These are phyloP conservation scores for Kappamyces sp. DNA, from an alignment of 192 early-diverging fungal genomes.

Conservation along the genomic window DNA sequence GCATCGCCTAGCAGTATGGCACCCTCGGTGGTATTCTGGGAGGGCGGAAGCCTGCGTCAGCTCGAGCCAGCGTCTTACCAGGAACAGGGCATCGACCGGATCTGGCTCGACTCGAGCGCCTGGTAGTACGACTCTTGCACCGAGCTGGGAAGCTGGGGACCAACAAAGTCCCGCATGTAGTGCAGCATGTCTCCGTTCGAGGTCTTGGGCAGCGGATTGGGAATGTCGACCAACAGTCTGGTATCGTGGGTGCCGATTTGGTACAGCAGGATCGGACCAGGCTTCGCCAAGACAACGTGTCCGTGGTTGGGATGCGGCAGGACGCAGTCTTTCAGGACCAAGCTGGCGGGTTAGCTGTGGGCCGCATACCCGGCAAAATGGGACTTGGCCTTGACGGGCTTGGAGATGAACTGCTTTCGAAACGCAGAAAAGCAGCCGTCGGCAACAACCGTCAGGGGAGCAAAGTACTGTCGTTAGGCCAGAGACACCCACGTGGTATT, in stretches of 20 bases:
- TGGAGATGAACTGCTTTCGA: conserved; percentile 62
- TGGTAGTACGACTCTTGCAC: conserved; percentile 52
- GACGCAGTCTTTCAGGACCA: conserved; percentile 61
- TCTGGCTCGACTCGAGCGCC: conserved; percentile 63
- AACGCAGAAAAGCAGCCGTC: conserved; percentile 97
- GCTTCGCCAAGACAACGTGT: conserved; percentile 82
- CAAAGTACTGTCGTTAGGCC: conserved; percentile 38
- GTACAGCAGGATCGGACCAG: conserved; percentile 74
- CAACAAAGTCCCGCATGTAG: conserved; percentile 59
- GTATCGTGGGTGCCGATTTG: conserved; percentile 78
- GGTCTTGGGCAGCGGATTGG: conserved; percentile 74
- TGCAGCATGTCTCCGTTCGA: conserved; percentile 51
- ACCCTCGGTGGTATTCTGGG: conserved; percentile 63
- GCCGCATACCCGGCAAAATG: conserved; percentile 68
- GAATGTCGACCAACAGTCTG: conserved; percentile 85
- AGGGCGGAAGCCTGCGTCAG: conserved; percentile 63
- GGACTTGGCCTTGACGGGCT: conserved; percentile 46
- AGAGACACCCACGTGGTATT: background rate
- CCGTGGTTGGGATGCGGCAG: conserved; percentile 84
- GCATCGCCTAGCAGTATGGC: conserved; percentile 89
- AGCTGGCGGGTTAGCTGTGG: conserved; percentile 28
- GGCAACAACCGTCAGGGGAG: conserved; percentile 79
- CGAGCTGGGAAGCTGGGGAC: conserved; percentile 63
- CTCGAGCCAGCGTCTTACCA: conserved; percentile 28
- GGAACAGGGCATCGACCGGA: conserved; percentile 84